Conservation (phyloP, 169 alveolate species). For the Plasmodium cynomolgi region DNA sequence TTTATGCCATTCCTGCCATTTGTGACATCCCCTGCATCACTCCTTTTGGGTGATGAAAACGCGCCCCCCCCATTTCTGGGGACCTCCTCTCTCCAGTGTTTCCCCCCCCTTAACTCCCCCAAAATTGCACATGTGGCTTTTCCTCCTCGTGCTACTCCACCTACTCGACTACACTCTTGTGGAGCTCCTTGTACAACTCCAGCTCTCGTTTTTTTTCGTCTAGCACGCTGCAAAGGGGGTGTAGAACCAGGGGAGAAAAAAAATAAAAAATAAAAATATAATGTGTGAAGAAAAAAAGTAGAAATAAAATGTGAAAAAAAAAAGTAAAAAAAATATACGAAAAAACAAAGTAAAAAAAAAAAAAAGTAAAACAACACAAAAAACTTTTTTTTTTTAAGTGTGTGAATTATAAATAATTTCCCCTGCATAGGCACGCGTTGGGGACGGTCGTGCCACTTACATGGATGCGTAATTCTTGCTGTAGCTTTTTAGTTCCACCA, state of each 20-base stretch:
- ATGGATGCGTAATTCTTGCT: conserved; percentile 51
- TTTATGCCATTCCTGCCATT: not conserved
- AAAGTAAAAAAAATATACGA: not conserved
- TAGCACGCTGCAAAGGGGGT: conserved; percentile 1
- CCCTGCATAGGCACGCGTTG: not conserved
- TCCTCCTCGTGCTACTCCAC: not conserved
- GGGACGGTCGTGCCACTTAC: not conserved
- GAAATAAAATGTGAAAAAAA: too few species aligned
- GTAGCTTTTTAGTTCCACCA: conserved; percentile 44
- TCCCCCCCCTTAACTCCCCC: not conserved
- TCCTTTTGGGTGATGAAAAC: not conserved
- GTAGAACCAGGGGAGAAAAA: not conserved
- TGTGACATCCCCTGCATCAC: not conserved
- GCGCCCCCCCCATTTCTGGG: not conserved
- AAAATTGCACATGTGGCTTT: not conserved
- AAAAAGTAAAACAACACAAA: too few species aligned
- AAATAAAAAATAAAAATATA: not conserved
- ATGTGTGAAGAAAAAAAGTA: not conserved
- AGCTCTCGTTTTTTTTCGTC: conserved; percentile 58
- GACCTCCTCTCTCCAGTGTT: not conserved
- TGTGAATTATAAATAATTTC: not conserved
- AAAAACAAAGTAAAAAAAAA: not conserved
- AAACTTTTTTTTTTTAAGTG: not conserved
- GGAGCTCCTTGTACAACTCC: conserved; percentile 60
- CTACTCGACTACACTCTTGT: conserved; percentile 28